Evolutionary conservation across 805 yeast genomes (phyloP), one percentile per base, ranked within the genome.

Genomic region (Debaryomyces prosopidis): DNA sequence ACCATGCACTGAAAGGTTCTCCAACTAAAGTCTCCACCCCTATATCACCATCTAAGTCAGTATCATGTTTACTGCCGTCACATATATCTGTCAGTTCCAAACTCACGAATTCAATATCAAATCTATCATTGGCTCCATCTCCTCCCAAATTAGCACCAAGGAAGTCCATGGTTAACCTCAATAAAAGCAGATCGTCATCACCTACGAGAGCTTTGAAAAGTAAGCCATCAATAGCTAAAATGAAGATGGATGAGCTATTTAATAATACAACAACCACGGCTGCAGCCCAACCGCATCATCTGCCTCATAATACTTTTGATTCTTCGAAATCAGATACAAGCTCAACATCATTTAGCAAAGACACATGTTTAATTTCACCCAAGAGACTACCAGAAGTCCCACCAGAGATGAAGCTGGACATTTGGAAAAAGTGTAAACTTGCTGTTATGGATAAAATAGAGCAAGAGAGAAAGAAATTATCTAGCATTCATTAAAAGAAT

Each of bases 391-490:
- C 33, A 37, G 43, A 39, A 10, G 39, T 38, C 14, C 42, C 40
- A 16, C 27, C 38, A 12, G 48, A 45, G 28, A 26, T 47, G 14
- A 40, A 48, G 23, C 32, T 46, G 16, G 66, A 63, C 10, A 28
- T 62, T 11, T 63, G 60, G 49, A 62, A 59, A 14, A 65, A 64
- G 48, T 66, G 70, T 48, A 54, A 53, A 43, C n/a, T 12, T 3
- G 68, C 68, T 1, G 58, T 66, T 4, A 37, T 46, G 18, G 63
- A 59, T 14, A 58, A 58, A 45, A 46, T 66, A 12, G 47, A 46
- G 23, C 36, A 41, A 27, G 69, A 60, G 46, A 48, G 44, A 14
- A 30, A 30, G 16, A 30, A 30, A 30, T 14, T 30, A 34, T 18
- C 35, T 5, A 39, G 45, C 28, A 39, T 23, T 30, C 12, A 11